phyloP scores from a whole-genome alignment of 202 grass and related monocot genomes.

The Digitaria exilis region DNA sequence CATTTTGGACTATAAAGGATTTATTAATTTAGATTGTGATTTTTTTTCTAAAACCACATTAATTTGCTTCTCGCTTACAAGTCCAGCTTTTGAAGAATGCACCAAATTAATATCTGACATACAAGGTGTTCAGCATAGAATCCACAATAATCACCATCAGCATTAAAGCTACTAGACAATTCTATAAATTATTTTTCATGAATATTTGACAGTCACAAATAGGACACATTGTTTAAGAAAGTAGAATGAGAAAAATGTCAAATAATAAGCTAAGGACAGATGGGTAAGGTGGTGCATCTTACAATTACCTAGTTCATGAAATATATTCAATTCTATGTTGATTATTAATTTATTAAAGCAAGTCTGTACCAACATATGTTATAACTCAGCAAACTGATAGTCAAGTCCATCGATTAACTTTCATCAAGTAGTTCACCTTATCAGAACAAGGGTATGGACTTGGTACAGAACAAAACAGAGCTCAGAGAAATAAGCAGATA shows the following conservation, averaged over 20 bases:
- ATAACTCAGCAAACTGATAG: neutral
- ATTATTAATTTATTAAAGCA: neutral
- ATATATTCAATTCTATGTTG: neutral
- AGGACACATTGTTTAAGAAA: neutral
- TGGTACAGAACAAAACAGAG: neutral
- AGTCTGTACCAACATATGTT: neutral
- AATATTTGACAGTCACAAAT: neutral
- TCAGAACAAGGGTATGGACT: neutral
- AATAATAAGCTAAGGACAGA: neutral
- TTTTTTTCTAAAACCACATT: too few relatives aligned
- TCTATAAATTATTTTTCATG: neutral
- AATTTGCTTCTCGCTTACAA: too few relatives aligned
- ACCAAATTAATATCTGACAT: neutral
- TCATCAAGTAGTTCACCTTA: neutral
- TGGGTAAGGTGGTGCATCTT: neutral
- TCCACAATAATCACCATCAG: neutral
- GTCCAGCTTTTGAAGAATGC: neutral
- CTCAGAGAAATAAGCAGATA: neutral
- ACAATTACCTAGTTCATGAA: neutral
- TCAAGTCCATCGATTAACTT: neutral
- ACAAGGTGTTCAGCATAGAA: neutral
- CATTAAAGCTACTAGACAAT: neutral
- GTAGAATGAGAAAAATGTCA: neutral
- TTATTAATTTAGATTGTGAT: neutral
- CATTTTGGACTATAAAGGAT: conserved; percentile 1